Conservation (phyloP, 331 rosid genomes). For the Acacia concinna region DNA sequence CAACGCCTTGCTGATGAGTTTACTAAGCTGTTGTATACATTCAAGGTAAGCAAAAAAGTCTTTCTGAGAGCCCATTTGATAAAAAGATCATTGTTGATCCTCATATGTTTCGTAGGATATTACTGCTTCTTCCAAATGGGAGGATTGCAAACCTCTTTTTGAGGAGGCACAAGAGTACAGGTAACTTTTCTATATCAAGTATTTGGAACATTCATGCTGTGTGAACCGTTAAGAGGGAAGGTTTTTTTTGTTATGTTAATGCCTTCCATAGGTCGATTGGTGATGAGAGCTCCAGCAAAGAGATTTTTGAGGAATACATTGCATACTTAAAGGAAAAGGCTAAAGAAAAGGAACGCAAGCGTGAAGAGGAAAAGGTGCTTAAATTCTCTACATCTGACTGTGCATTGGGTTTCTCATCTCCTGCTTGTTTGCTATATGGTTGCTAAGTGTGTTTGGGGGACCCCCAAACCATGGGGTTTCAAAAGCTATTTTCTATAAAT, state of each 20-base stretch:
- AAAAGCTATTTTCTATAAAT: too few species aligned
- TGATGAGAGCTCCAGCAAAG: slow-evolving; percentile 66
- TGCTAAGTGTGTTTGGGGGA: too few species aligned
- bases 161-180: slow-evolving; percentile 93
- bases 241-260: slow-evolving; percentile 1
- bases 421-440: slow-evolving; percentile 21
- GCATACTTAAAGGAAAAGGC: slow-evolving; percentile 74
- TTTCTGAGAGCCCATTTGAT: slow-evolving; percentile 12
- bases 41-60: slow-evolving; percentile 61
- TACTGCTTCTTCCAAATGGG: slow-evolving; percentile 76
- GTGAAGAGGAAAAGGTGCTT: slow-evolving; percentile 92
- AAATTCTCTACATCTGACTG: neutral
- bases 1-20: slow-evolving; percentile 94
- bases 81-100: slow-evolving; percentile 17
- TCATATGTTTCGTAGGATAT: slow-evolving; percentile 63
- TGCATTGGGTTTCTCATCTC: slow-evolving; percentile 13
- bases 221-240: slow-evolving; percentile 5
- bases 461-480: too few species aligned
- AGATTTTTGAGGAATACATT: slow-evolving; percentile 77
- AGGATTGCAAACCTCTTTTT: slow-evolving; percentile 78
- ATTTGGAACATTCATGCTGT: neutral
- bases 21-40: slow-evolving; percentile 60
- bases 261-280: slow-evolving; percentile 61
- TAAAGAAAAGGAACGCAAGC: slow-evolving; percentile 93
- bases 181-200: slow-evolving; percentile 37